Percentiles rank a stretch among this genome's conserved stretches.
Conservation (phyloP, 352 stramenopile genomes). For the Phytophthora cajani region DNA sequence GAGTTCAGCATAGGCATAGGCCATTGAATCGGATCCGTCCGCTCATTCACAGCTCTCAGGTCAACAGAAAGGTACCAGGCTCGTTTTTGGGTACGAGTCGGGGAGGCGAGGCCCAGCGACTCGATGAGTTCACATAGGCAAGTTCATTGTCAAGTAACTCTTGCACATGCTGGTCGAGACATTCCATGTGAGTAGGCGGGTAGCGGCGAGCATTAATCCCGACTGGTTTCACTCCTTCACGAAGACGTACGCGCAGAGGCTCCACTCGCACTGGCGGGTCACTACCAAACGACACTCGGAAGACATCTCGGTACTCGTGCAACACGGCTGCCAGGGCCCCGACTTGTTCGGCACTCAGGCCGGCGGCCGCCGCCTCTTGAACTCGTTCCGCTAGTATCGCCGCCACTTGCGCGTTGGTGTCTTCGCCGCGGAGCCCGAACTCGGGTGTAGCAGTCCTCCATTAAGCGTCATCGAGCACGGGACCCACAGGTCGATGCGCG, state of each 20-base stretch:
- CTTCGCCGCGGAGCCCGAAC: not conserved
- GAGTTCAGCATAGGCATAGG: constrained; percentile 12
- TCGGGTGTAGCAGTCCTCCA: not conserved
- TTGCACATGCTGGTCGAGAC: constrained; percentile 5
- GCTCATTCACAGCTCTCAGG: not conserved
- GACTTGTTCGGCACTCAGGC: not conserved
- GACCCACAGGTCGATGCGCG: not conserved
- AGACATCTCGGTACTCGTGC: constrained; percentile 8
- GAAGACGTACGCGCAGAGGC: not conserved
- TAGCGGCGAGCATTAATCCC: constrained; percentile 5
- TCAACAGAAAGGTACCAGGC: constrained; percentile 7
- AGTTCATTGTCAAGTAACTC: constrained; percentile 1
- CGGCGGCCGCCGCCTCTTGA: not conserved
- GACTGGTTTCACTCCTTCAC: constrained; percentile 2
- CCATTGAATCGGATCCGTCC: constrained; percentile 9
- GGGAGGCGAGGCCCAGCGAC: constrained; percentile 6
- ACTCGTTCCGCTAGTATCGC: constrained; percentile 2
- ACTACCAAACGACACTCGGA: not conserved
- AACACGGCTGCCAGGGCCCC: not conserved
- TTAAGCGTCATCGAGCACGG: not conserved
- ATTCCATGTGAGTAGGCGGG: constrained; percentile 3
- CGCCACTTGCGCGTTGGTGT: not conserved
- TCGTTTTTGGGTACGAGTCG: constrained; percentile 6
- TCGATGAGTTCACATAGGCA: not conserved
- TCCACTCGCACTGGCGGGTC: constrained; percentile 7